Percentiles rank a stretch among this genome's conserved stretches.
Conservation (phyloP, 495 filamentous ascomycete genomes). For the Trichoderma reesei region DNA sequence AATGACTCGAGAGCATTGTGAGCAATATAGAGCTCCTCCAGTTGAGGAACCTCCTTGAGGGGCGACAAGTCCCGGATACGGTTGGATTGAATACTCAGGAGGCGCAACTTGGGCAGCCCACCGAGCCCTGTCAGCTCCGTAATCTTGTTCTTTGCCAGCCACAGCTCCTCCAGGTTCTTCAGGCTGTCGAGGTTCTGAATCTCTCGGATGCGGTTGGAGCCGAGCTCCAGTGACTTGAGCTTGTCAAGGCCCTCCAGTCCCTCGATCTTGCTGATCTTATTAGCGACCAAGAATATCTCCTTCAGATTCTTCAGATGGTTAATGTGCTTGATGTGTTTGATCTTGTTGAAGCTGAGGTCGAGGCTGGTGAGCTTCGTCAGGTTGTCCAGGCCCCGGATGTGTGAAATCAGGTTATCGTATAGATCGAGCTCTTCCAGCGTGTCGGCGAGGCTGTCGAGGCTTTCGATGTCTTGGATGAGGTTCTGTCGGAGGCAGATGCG, state of each 20-base stretch:
- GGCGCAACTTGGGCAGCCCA: conserved; percentile 64
- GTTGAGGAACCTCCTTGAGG: conserved; percentile 58
- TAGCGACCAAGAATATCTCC: conserved; percentile 90
- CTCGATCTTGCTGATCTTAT: conserved; percentile 84
- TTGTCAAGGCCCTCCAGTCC: conserved; percentile 63
- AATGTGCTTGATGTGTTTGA: conserved; percentile 94
- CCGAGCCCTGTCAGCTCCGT: conserved; percentile 67
- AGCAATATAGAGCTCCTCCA: conserved; percentile 97
- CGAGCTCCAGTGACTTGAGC: conserved; percentile 78
- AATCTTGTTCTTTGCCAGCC: conserved; percentile 98
- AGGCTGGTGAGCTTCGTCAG: conserved; percentile 65
- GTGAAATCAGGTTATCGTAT: conserved; percentile 94
- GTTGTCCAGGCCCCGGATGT: conserved; percentile 73
- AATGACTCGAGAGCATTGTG: conserved; percentile 84
- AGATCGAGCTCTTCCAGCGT: conserved; percentile 80
- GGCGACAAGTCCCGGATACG: conserved; percentile 74
- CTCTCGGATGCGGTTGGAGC: conserved; percentile 81
- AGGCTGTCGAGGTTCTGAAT: conserved; percentile 80
- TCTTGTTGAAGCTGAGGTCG: conserved; percentile 97
- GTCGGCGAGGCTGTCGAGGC: conserved; percentile 50
- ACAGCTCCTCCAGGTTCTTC: conserved; percentile 69
- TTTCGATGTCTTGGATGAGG: conserved; percentile 69
- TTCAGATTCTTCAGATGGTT: conserved; percentile 66
- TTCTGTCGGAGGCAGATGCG: conserved; percentile 94
- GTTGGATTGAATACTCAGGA: conserved; percentile 96